Evolutionary conservation across 208 protist genomes (phyloP).

Genomic region (Trypanosoma grayi): DNA sequence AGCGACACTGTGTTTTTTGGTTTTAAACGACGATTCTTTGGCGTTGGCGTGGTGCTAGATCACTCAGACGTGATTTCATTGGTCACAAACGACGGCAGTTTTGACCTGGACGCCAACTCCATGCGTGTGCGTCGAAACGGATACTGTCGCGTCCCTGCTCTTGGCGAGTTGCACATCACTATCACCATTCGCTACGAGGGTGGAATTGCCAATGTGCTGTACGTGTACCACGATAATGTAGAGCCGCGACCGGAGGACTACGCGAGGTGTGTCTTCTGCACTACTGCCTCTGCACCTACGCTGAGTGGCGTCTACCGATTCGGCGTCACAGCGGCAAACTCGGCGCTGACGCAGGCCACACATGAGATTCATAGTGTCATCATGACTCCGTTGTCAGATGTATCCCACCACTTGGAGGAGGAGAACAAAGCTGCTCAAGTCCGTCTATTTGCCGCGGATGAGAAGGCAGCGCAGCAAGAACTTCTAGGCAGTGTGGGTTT

Average conservation of each 20-base stretch:
- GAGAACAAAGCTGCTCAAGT: constrained; percentile 12
- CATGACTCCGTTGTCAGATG: constrained; percentile 35
- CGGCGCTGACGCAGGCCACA: constrained; percentile 9
- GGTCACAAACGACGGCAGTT: constrained; percentile 15
- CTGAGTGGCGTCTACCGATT: constrained; percentile 20
- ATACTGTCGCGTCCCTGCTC: constrained; percentile 17
- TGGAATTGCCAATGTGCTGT: constrained; percentile 16
- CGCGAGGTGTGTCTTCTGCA: constrained; percentile 8
- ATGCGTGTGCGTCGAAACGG: constrained; percentile 13
- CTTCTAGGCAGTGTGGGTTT: background rate
- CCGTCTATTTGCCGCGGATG: constrained; percentile 20
- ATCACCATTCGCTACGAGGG: constrained; percentile 26
- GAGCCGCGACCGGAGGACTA: constrained; percentile 16
- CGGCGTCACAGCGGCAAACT: constrained; percentile 38
- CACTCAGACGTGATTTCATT: constrained; percentile 37
- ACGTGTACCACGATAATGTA: constrained; percentile 15
- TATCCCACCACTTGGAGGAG: constrained; percentile 22
- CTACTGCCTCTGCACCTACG: background rate
- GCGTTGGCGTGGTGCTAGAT: constrained; percentile 41
- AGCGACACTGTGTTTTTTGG: constrained; percentile 38
- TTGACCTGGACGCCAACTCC: background rate
- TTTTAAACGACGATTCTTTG: constrained; percentile 31
- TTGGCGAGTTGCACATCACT: constrained; percentile 34
- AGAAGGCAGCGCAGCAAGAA: constrained; percentile 2
- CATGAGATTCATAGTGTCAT: constrained; percentile 45